Percentiles rank a stretch among this genome's conserved stretches.
These are phyloP conservation scores for Rhizopogon vesiculosus DNA, from an alignment of 768 basidiomycete species.

Conservation along the genomic window DNA sequence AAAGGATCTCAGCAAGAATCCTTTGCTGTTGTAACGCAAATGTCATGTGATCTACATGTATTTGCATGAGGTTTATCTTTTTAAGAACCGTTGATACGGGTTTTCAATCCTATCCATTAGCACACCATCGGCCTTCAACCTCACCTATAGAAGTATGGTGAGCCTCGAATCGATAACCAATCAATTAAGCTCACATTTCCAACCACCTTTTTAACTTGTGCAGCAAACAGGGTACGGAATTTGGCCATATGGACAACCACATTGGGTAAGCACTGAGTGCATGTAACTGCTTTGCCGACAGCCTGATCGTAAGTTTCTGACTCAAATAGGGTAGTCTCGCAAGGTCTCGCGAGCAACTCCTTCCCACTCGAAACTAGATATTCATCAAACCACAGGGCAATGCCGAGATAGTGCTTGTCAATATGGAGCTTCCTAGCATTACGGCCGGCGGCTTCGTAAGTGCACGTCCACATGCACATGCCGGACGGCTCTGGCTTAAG, in stretches of 20 bases:
- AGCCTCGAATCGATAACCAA: slow-evolving; percentile 1
- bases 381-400: neutral
- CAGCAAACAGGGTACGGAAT: neutral
- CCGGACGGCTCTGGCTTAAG: neutral
- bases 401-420: neutral
- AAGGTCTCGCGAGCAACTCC: neutral
- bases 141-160: neutral
- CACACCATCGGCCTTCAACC: neutral
- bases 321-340: neutral
- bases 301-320: neutral
- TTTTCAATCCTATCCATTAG: too few species aligned
- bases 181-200: neutral
- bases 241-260: neutral
- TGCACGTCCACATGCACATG: neutral
- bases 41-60: too few species aligned
- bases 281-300: neutral
- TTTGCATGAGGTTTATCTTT: too few species aligned
- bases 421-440: neutral
- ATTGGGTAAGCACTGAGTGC: too few species aligned
- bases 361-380: neutral
- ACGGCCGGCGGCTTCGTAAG: neutral
- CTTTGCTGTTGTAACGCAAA: too few species aligned
- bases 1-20: too few species aligned
- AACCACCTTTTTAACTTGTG: neutral
- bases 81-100: too few species aligned